phyloP scores from a whole-genome alignment of 805 yeast genomes.

The Starmerella bombi region DNA sequence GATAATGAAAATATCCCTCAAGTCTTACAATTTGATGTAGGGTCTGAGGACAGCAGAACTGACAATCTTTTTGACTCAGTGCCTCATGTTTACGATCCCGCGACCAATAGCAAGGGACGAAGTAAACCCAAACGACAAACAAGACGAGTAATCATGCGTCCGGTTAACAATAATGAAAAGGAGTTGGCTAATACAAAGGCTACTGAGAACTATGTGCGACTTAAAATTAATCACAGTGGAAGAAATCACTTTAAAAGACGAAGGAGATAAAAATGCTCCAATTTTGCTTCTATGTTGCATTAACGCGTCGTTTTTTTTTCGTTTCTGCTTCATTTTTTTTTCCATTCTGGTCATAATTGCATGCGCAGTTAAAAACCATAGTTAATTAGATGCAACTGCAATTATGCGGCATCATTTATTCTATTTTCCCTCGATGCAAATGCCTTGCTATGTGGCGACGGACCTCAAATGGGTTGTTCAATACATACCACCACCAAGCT shows the following conservation, averaged over 20 bases:
- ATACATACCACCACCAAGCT: slow-evolving; percentile 3
- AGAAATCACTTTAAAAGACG: slow-evolving; percentile 1
- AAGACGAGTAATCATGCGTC: slow-evolving; percentile 14
- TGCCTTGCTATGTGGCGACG: not conserved
- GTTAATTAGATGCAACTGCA: too few species aligned
- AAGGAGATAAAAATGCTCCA: not conserved
- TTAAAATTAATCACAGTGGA: slow-evolving; percentile 13
- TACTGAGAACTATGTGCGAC: slow-evolving; percentile 15
- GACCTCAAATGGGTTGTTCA: slow-evolving; percentile 1
- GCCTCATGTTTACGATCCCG: too few species aligned
- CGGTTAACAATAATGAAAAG: slow-evolving; percentile 3
- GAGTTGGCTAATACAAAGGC: slow-evolving; percentile 11
- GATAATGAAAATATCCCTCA: too few species aligned
- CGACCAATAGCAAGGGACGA: not conserved
- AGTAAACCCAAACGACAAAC: slow-evolving; percentile 18
- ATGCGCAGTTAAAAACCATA: too few species aligned
- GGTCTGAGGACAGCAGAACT: too few species aligned
- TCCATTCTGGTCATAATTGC: too few species aligned
- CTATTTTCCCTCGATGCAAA: not conserved
- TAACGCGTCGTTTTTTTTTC: too few species aligned
- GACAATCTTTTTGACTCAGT: too few species aligned
- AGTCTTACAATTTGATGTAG: too few species aligned
- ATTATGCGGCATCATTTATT: not conserved
- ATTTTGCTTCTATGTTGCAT: too few species aligned
- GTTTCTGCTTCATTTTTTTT: too few species aligned